phyloP scores from a whole-genome alignment of 192 early-diverging fungal species.

The Coemansia sp. region DNA sequence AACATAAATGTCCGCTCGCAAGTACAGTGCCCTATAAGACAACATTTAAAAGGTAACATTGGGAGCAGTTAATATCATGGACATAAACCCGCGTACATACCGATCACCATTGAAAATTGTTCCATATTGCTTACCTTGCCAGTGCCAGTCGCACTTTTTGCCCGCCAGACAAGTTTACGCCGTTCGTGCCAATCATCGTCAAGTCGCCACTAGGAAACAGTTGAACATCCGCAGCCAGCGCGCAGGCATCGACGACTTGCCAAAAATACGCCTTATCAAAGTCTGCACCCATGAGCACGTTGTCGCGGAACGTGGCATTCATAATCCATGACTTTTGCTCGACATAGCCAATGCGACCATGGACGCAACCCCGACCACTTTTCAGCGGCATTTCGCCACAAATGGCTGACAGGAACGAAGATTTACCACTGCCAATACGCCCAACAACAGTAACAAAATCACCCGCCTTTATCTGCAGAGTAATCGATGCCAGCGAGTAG shows the following conservation, averaged over 20 bases:
- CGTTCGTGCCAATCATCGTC: slow-evolving; percentile 59
- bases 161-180: slow-evolving; percentile 64
- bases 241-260: slow-evolving; percentile 33
- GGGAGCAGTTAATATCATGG: neutral
- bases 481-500: slow-evolving; percentile 62
- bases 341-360: slow-evolving; percentile 60
- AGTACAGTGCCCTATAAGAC: slow-evolving; percentile 59
- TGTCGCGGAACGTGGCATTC: slow-evolving; percentile 50
- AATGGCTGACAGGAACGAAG: slow-evolving; percentile 62
- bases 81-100: too few relatives aligned
- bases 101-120: neutral
- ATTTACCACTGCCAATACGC: slow-evolving; percentile 75
- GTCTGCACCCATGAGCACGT: slow-evolving; percentile 41
- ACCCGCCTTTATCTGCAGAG: slow-evolving; percentile 62
- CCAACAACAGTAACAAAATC: slow-evolving; percentile 83
- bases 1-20: slow-evolving; percentile 63
- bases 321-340: slow-evolving; percentile 45
- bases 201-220: slow-evolving; percentile 35
- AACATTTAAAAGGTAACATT: neutral
- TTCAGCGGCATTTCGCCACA: slow-evolving; percentile 85
- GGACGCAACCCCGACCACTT: slow-evolving; percentile 64
- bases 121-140: slow-evolving; percentile 44
- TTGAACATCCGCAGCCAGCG: slow-evolving; percentile 27
- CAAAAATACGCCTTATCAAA: slow-evolving; percentile 31
- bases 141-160: slow-evolving; percentile 65